phyloP scores from a whole-genome alignment of 2,329 filamentous ascomycete species.

The Fusarium papillatum region DNA sequence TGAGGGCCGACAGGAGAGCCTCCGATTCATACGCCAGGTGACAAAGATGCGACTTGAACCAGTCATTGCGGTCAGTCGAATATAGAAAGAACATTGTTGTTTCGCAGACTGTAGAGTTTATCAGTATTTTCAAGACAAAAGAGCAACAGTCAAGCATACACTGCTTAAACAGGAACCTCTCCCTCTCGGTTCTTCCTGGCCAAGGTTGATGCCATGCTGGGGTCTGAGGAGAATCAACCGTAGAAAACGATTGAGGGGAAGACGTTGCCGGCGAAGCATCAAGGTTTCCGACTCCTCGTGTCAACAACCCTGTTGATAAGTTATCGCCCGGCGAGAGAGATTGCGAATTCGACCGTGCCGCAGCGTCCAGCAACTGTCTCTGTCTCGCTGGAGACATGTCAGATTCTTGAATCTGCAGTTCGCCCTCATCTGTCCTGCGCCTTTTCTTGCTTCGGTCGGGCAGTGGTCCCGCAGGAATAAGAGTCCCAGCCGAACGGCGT shows the following conservation, averaged over 20 bases:
- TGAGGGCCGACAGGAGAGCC: constrained; percentile 18
- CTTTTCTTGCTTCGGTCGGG: background rate
- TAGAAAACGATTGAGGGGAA: background rate
- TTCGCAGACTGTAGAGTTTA: constrained; percentile 6
- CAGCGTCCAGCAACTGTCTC: background rate
- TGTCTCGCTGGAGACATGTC: background rate
- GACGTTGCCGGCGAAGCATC: background rate
- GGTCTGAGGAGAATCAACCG: background rate
- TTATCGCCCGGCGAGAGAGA: background rate
- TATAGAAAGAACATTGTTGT: constrained; percentile 25
- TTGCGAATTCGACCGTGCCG: background rate
- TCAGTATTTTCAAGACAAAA: background rate
- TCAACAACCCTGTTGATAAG: background rate
- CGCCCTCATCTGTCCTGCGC: background rate
- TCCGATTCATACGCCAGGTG: constrained; percentile 13
- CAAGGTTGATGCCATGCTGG: background rate
- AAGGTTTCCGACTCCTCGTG: background rate
- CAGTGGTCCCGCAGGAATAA: constrained; percentile 11
- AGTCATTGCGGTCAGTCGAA: constrained; percentile 22
- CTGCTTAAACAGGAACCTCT: constrained; percentile 7
- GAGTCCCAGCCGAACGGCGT: constrained; percentile 16
- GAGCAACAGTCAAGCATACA: constrained; percentile 1
- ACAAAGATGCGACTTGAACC: constrained; percentile 11
- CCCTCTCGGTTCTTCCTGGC: background rate
- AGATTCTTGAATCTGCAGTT: background rate